Evolutionary conservation across 2,329 filamentous ascomycete genomes (phyloP).

Genomic region (Zasmidium citrigriseum): DNA sequence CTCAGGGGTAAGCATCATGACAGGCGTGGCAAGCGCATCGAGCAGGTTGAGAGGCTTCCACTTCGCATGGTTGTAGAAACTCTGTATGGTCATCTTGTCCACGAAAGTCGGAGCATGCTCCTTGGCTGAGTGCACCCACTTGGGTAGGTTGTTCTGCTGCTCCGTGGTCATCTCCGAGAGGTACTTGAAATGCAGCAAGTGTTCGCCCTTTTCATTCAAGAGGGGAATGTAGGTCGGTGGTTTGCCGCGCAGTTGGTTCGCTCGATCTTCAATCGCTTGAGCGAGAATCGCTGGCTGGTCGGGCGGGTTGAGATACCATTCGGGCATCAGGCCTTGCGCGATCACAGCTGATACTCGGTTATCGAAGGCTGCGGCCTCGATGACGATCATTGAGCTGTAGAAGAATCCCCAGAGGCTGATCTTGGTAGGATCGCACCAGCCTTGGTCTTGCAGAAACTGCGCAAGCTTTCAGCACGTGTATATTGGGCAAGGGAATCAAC

Average conservation of each 20-base stretch:
- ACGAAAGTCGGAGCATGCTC: background rate
- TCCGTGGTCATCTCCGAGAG: background rate
- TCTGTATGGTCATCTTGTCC: background rate
- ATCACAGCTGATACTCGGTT: constrained; percentile 32
- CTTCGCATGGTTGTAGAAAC: background rate
- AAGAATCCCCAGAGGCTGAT: constrained; percentile 44
- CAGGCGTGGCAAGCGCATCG: background rate
- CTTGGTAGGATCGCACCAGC: constrained; percentile 32
- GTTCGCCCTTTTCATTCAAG: constrained; percentile 40
- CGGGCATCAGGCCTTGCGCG: constrained; percentile 26
- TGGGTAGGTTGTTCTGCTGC: background rate
- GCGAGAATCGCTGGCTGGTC: constrained; percentile 30
- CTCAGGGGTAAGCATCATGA: background rate
- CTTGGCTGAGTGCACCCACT: background rate
- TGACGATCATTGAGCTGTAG: constrained; percentile 30
- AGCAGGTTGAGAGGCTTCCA: background rate
- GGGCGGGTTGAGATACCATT: constrained; percentile 17
- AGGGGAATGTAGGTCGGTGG: constrained; percentile 40
- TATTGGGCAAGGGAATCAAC: background rate
- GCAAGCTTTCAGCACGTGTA: background rate
- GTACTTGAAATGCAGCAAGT: constrained; percentile 19
- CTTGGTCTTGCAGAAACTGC: constrained; percentile 28
- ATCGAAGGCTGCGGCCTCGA: constrained; percentile 36
- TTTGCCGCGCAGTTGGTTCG: constrained; percentile 43
- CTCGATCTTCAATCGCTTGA: constrained; percentile 40